Percentiles rank a stretch among this genome's conserved stretches.
Evolutionary conservation across 1,139 yeast species (phyloP).

Genomic region (Yamadazyma trypodendri): DNA sequence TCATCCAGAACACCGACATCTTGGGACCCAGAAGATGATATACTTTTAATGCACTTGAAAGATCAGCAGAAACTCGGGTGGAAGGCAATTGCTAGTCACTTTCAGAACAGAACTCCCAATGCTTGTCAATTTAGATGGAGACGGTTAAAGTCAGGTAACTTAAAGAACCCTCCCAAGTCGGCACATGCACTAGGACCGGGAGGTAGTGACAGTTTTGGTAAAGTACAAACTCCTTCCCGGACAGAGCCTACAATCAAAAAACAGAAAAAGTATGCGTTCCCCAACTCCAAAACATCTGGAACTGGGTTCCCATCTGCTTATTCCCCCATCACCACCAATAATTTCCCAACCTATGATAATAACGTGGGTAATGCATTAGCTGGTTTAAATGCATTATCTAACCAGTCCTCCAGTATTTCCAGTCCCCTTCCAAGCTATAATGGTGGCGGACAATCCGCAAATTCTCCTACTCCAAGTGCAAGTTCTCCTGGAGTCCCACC

Average conservation of each 20-base stretch:
- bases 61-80: conserved; percentile 73
- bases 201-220: conserved; percentile 10
- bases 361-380: conserved; percentile 46
- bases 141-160: conserved; percentile 61
- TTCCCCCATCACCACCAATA: conserved; percentile 37
- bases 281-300: conserved; percentile 18
- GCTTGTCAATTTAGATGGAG: conserved; percentile 84
- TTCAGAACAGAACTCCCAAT: conserved; percentile 68
- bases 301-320: conserved; percentile 34
- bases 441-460: conserved; percentile 17
- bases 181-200: conserved; percentile 23
- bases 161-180: conserved; percentile 55
- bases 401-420: conserved; percentile 34
- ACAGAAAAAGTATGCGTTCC: conserved; percentile 22
- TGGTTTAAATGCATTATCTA: conserved; percentile 46
- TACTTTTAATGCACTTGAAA: conserved; percentile 63
- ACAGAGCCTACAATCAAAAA: conserved; percentile 16
- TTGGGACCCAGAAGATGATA: conserved; percentile 76
- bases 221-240: conserved; percentile 7
- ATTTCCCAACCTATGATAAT: conserved; percentile 46
- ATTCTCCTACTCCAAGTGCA: conserved; percentile 26
- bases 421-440: conserved; percentile 28
- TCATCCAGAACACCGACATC: conserved; percentile 58
- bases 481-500: conserved; percentile 21
- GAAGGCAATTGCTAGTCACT: conserved; percentile 72